phyloP scores from a whole-genome alignment of 345 rosid genomes.

The Murraya koenigii region DNA sequence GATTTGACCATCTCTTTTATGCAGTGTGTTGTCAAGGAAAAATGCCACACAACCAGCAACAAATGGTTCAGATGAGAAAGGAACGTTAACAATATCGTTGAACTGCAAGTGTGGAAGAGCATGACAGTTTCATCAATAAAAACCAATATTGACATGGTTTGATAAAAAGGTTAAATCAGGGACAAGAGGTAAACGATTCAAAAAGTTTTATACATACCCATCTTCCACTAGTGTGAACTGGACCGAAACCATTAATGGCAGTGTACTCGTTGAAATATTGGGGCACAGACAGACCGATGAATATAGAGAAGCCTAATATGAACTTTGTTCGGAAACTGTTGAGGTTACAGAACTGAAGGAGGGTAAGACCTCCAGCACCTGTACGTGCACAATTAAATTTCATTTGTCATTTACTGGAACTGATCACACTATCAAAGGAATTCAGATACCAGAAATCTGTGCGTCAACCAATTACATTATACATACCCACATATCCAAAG shows the following conservation, averaged over 20 bases:
- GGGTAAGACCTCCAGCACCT: constrained; percentile 91
- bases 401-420: background rate
- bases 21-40: constrained; percentile 77
- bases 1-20: constrained; percentile 40
- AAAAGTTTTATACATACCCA: constrained; percentile 57
- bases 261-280: constrained; percentile 93
- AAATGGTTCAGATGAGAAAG: constrained; percentile 85
- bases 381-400: constrained; percentile 8
- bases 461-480: background rate
- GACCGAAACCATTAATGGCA: constrained; percentile 80
- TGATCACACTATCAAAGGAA: background rate
- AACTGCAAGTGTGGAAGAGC: constrained; percentile 49
- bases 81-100: constrained; percentile 87
- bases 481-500: constrained; percentile 92
- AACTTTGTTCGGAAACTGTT: constrained; percentile 80
- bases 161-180: background rate
- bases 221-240: constrained; percentile 74
- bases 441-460: constrained; percentile 1
- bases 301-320: constrained; percentile 82
- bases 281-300: constrained; percentile 85
- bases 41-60: constrained; percentile 78
- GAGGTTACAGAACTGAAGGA: constrained; percentile 91
- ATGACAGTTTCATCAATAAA: constrained; percentile 2
- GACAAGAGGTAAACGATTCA: background rate
- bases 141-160: background rate